Evolutionary conservation across 106 monocot species (phyloP), one percentile per base, ranked within the genome.

Genomic region (Allium cepa): DNA sequence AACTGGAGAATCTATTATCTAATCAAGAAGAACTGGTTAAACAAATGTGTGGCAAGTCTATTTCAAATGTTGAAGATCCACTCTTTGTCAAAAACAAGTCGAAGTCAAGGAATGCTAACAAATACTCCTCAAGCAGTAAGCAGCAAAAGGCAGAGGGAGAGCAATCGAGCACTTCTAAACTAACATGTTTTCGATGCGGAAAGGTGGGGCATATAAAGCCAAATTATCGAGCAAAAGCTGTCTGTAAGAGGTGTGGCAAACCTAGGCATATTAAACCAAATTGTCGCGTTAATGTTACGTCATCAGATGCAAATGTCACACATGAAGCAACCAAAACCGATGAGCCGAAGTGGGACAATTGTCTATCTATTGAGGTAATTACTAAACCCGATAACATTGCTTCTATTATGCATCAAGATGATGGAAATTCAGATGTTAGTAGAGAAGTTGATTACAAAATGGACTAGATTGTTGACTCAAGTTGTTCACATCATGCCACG

Each of bases 21-120:
- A 69, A 69, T 69, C 56, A 69, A 10, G 69, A 56, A 18, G 69
- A 53, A 45, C 57, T 69, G 55, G 69, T 26, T 18, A 69, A 69
- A 45, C 69, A 69, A 69, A 56, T 26, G 4, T 36, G 36, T 36
- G 56, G 12, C 27, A 22, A 28, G 46, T 27, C 16, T 15, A 7
- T 56, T 36, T 62, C 15, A 26, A 62, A 45, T 56, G 57, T 14
- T 12, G 26, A 56, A 69, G 26, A 28, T 11, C 22, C 14, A 56
- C 57, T 56, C 57, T 28, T 69, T 56, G 36, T 56, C 69, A 55
- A 69, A 18, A 56, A 26, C 7, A 5, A 55, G 46, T 36, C 36
- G 4, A 36, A 36, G 36, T 36, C 36, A 36, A 4, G 36, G 36
- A 36, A 36, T 36, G 36, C 36, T 36, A 36, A 1, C 4, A 36